Percentiles rank a stretch among this genome's conserved stretches.
phyloP scores from a whole-genome alignment of 2,329 filamentous ascomycete genomes.

The Scedosporium boydii region DNA sequence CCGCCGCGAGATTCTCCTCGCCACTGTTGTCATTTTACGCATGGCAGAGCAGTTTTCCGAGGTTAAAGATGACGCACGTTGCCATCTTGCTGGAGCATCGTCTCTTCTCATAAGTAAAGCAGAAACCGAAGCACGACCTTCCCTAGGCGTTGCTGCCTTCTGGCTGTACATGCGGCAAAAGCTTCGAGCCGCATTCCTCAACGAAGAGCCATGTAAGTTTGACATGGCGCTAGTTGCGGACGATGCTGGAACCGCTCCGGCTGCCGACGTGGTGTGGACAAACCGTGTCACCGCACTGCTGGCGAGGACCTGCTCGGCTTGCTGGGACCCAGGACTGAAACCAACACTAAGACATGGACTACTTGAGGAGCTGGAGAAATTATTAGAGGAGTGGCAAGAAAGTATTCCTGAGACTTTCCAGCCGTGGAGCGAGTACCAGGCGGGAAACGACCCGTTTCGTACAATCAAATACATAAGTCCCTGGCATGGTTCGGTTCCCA shows the following conservation, averaged over 20 bases:
- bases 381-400: not conserved
- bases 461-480: slow-evolving; percentile 3
- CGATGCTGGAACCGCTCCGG: not conserved
- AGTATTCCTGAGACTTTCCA: not conserved
- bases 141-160: not conserved
- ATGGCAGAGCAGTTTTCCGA: slow-evolving; percentile 7
- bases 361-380: not conserved
- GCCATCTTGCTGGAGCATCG: slow-evolving; percentile 2
- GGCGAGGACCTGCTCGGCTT: slow-evolving; percentile 1
- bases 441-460: not conserved
- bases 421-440: not conserved
- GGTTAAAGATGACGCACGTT: not conserved
- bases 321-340: not conserved
- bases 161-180: slow-evolving; percentile 5
- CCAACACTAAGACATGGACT: not conserved
- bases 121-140: not conserved
- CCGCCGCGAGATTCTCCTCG: not conserved
- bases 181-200: slow-evolving; percentile 3
- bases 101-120: not conserved
- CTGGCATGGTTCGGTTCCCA: slow-evolving; percentile 4
- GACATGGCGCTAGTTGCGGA: not conserved
- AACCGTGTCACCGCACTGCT: slow-evolving; percentile 3
- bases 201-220: slow-evolving; percentile 3
- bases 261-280: not conserved
- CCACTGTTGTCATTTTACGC: slow-evolving; percentile 5